Evolutionary conservation across 2,329 filamentous ascomycete genomes (phyloP), one percentile per base, ranked within the genome.

Genomic region (Bipolaris zeicola): DNA sequence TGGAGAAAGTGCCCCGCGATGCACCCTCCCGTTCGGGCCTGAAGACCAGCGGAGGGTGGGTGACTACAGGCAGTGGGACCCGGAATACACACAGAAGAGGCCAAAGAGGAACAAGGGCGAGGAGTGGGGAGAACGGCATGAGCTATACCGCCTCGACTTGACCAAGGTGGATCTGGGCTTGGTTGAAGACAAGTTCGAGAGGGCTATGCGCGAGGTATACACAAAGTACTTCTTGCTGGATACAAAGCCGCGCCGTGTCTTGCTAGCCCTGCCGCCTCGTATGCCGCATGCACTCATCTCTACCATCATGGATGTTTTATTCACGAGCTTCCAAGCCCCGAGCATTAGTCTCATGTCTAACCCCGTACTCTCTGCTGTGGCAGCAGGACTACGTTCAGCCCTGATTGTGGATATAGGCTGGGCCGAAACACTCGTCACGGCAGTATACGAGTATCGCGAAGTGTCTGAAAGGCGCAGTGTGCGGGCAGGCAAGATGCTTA

Each of bases 321-420:
- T 99, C 74, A 85, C 83, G 57, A 87, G 85, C 44, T 95, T 94
- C 74, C 90, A 93, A 63, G 85, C 89, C 14, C 90, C 93, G 0
- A 88, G 86, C 20, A 84, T 98, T 61, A 93, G 91, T 2, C 82
- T 99, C 39, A 80, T 97, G 69, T 91, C 92, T 1, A 85, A 86
- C 0, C 86, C 94, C 0, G 84, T 92, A 18, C 88, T 95, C 76
- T 82, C 87, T 1, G 82, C 89, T 6, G 85, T 93, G 3, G 89
- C 89, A 6, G 92, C 93, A 5, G 95, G 95, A 0, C 80, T 96
- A 38, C 87, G 95, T 13, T 91, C 91, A n/a, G 92, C 89, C 1
- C 76, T 99, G 39, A 86, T 98, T 0, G 82, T 99, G 36, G 92
- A 99, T 70, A 83, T 99, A 58, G 95, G 94, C 41, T 99, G 95